A percentile compares a stretch with the other conserved stretches of the same genome.
phyloP scores from a whole-genome alignment of 352 stramenopile genomes.

The Phytophthora sansomeana region DNA sequence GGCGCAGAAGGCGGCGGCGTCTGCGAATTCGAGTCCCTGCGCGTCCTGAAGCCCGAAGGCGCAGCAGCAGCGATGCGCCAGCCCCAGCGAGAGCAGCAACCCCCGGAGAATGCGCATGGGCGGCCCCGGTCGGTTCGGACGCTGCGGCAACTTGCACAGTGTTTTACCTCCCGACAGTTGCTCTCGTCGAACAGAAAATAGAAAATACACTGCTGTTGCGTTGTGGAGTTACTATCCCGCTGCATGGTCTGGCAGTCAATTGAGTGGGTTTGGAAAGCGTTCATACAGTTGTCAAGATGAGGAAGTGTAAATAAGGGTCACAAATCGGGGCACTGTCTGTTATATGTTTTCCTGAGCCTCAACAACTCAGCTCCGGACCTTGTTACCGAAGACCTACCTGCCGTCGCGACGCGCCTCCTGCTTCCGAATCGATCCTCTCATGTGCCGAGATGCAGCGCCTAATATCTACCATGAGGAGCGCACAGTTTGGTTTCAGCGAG shows the following conservation, averaged over 20 bases:
- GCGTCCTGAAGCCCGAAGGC: conserved; percentile 45
- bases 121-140: conserved; percentile 2
- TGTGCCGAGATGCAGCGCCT: no score
- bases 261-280: conserved; percentile 1
- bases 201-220: conserved; percentile 19
- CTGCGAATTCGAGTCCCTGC: conserved; percentile 54
- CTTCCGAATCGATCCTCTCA: no score
- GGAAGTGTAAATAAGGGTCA: neutral
- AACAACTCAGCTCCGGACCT: conserved; percentile 10
- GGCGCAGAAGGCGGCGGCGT: conserved; percentile 54
- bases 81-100: conserved; percentile 22
- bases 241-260: conserved; percentile 9
- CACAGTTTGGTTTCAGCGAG: no score
- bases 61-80: conserved; percentile 5
- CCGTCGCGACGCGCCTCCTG: no score
- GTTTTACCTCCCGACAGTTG: conserved; percentile 11
- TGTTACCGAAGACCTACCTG: neutral
- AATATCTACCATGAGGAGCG: no score
- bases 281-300: no score
- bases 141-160: conserved; percentile 12
- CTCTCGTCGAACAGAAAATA: neutral
- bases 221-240: conserved; percentile 3
- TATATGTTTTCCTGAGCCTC: no score
- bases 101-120: conserved; percentile 22
- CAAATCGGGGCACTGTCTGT: conserved; percentile 1